Conservation (phyloP, 345 rosid genomes). For the Eucalyptus albens region DNA sequence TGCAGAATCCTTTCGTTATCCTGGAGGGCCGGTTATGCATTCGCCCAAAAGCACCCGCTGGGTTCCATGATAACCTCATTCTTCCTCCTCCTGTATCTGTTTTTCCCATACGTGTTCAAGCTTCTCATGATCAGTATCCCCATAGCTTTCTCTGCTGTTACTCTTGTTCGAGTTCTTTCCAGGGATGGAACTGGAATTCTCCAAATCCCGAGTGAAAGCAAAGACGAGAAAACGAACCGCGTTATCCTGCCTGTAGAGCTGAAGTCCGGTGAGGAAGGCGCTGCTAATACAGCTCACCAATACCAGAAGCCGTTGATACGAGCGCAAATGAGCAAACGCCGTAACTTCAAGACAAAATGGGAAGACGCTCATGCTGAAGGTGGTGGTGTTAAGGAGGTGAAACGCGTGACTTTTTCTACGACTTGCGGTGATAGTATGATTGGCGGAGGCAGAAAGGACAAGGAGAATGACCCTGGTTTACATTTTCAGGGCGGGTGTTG, state of each 20-base stretch:
- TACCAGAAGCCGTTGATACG: conserved; percentile 5
- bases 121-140: conserved; percentile 39
- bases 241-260: neutral
- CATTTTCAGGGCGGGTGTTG: neutral
- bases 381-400: neutral
- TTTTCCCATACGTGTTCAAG: conserved; percentile 44
- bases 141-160: conserved; percentile 15
- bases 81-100: conserved; percentile 25
- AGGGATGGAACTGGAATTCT: neutral
- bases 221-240: neutral
- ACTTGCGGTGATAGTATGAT: neutral
- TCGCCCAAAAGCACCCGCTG: conserved; percentile 30
- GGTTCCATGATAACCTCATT: conserved; percentile 15
- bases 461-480: neutral
- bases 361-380: neutral
- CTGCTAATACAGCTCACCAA: neutral
- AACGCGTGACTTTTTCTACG: neutral
- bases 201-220: neutral
- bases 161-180: conserved; percentile 3
- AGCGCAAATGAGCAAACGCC: conserved; percentile 32
- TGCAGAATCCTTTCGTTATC: conserved; percentile 27
- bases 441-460: neutral
- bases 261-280: neutral
- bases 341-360: conserved; percentile 23
- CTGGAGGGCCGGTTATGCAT: conserved; percentile 3